These are phyloP conservation scores for Pythium rhizo-oryzae DNA, from an alignment of 352 stramenopile species.

Conservation along the genomic window DNA sequence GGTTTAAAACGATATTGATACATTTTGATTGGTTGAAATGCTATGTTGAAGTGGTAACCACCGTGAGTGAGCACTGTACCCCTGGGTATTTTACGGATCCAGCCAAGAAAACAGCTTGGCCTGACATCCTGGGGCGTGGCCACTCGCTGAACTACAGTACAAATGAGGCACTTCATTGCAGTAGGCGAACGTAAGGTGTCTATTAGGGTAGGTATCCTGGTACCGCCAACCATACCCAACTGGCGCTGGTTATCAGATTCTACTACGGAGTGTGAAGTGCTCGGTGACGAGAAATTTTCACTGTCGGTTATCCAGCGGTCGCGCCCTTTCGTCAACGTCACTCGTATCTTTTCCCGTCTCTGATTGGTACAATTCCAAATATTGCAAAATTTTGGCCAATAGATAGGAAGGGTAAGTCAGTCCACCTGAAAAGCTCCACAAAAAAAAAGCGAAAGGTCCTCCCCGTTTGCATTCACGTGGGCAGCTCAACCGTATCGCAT, in stretches of 20 bases:
- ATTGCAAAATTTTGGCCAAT: not conserved
- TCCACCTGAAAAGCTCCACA: no score
- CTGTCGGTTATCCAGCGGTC: not conserved
- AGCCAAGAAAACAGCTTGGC: no score
- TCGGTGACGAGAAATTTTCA: no score
- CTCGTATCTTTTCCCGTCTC: not conserved
- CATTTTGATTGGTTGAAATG: not conserved
- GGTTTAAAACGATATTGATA: not conserved
- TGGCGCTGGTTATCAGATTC: not conserved
- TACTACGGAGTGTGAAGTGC: not conserved
- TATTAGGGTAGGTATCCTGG: no score
- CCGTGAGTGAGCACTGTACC: not conserved
- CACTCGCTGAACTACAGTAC: no score
- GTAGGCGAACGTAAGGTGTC: no score
- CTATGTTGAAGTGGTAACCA: not conserved
- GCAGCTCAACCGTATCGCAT: no score
- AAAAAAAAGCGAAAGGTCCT: not conserved
- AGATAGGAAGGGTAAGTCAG: no score
- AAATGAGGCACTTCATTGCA: not conserved
- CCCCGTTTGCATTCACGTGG: no score
- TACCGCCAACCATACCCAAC: not conserved
- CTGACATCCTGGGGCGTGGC: no score
- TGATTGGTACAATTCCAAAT: conserved; percentile 6
- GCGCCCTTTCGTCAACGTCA: conserved; percentile 21
- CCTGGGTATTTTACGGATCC: no score